phyloP scores from a whole-genome alignment of 495 filamentous ascomycete species.

The Chaetomium cochliodes region DNA sequence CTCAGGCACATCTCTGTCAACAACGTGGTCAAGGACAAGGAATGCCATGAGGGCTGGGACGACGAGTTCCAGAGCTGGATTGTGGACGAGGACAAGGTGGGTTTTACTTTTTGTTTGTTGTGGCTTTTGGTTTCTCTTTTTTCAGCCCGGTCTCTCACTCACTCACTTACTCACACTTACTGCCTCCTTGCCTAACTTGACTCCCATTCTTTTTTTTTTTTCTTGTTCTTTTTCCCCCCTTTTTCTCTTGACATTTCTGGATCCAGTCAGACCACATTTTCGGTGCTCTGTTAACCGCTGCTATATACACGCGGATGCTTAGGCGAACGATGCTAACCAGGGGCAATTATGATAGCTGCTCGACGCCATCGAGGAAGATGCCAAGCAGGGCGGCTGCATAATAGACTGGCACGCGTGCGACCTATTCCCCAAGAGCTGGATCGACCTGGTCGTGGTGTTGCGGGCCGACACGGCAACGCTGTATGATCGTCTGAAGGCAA shows the following conservation, averaged over 20 bases:
- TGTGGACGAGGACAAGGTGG: constrained; percentile 93
- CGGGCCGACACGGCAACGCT: constrained; percentile 72
- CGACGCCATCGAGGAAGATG: constrained; percentile 82
- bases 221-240: constrained; percentile 3
- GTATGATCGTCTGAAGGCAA: constrained; percentile 77
- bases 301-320: background rate
- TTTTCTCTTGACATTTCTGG: background rate
- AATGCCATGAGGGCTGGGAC: constrained; percentile 81
- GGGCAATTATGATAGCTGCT: constrained; percentile 62
- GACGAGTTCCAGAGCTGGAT: constrained; percentile 84
- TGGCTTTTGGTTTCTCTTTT: constrained; percentile 7
- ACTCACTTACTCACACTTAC: no score
- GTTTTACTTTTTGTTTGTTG: constrained; percentile 21
- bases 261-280: background rate
- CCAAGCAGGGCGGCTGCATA: constrained; percentile 77
- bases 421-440: constrained; percentile 88
- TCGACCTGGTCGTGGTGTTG: constrained; percentile 92
- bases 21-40: constrained; percentile 78
- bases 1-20: constrained; percentile 87
- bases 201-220: constrained; percentile 4
- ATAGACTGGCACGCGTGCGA: constrained; percentile 99
- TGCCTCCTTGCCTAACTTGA: no score
- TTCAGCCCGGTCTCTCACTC: no score
- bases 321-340: background rate
- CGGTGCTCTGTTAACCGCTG: background rate